Evolutionary conservation across 2,329 filamentous ascomycete genomes (phyloP).

Genomic region (Stachybotrys echinatus): DNA sequence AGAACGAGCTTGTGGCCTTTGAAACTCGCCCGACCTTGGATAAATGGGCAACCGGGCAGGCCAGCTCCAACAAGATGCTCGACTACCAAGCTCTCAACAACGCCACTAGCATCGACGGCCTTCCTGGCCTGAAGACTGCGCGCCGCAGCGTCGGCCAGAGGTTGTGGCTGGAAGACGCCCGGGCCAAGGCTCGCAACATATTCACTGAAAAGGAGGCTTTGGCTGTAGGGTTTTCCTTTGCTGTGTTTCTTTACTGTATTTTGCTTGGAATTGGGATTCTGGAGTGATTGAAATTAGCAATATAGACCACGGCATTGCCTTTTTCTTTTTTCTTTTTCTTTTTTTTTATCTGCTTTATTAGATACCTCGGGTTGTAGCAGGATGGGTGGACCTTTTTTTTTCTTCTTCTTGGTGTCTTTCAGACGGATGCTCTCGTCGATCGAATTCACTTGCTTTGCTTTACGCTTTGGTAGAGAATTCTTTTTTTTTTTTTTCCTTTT

Average conservation of each 20-base stretch:
- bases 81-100: slow-evolving; percentile 56
- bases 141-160: slow-evolving; percentile 43
- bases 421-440: too few relatives aligned
- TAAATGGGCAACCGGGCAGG: slow-evolving; percentile 41
- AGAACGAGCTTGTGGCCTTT: slow-evolving; percentile 36
- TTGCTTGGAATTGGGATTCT: slow-evolving; percentile 15
- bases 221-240: slow-evolving; percentile 24
- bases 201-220: slow-evolving; percentile 24
- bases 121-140: slow-evolving; percentile 51
- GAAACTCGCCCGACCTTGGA: slow-evolving; percentile 52
- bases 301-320: neutral
- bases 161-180: slow-evolving; percentile 35
- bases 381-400: slow-evolving; percentile 12
- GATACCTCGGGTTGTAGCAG: slow-evolving; percentile 3
- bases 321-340: neutral
- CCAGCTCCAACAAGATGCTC: slow-evolving; percentile 42
- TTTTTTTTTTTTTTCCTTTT: too few relatives aligned
- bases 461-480: too few relatives aligned
- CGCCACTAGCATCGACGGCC: slow-evolving; percentile 48
- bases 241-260: slow-evolving; percentile 21
- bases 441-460: too few relatives aligned
- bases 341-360: neutral
- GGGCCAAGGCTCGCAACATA: slow-evolving; percentile 17
- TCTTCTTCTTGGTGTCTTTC: slow-evolving; percentile 8
- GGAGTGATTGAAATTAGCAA: slow-evolving; percentile 3